These are phyloP conservation scores for Candida maris DNA, from an alignment of 805 yeast genomes.

Conservation along the genomic window DNA sequence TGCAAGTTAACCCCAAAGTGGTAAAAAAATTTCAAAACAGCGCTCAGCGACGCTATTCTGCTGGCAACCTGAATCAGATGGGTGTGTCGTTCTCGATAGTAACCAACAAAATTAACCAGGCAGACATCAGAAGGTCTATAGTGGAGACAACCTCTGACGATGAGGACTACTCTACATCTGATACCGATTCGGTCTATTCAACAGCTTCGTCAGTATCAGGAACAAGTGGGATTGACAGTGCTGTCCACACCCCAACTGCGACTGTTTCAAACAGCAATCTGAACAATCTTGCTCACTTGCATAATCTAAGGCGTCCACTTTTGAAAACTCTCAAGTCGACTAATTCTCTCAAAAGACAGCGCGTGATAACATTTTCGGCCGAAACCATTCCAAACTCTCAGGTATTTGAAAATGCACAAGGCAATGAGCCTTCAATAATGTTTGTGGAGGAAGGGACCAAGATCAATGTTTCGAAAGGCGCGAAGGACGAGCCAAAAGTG, in stretches of 20 bases:
- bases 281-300: slow-evolving; percentile 11
- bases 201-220: slow-evolving; percentile 16
- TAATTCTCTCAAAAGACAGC: slow-evolving; percentile 16
- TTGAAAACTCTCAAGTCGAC: slow-evolving; percentile 20
- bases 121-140: slow-evolving; percentile 27
- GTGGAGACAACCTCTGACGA: slow-evolving; percentile 26
- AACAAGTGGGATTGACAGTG: background rate
- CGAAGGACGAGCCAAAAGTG: background rate
- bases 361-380: slow-evolving; percentile 45
- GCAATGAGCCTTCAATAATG: slow-evolving; percentile 60
- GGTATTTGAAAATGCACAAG: slow-evolving; percentile 64
- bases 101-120: slow-evolving; percentile 45
- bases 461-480: slow-evolving; percentile 8
- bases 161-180: slow-evolving; percentile 21
- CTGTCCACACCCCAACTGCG: background rate
- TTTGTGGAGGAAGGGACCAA: slow-evolving; percentile 49
- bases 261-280: background rate
- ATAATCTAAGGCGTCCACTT: slow-evolving; percentile 21
- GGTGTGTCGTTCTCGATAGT: slow-evolving; percentile 81
- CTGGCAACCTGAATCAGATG: slow-evolving; percentile 66
- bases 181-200: slow-evolving; percentile 23
- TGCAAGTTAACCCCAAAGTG: slow-evolving; percentile 22
- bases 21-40: slow-evolving; percentile 29
- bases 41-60: slow-evolving; percentile 41
- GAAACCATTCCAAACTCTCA: slow-evolving; percentile 68